Conservation (phyloP, 495 filamentous ascomycete genomes). For the Bombardia bombarda region DNA sequence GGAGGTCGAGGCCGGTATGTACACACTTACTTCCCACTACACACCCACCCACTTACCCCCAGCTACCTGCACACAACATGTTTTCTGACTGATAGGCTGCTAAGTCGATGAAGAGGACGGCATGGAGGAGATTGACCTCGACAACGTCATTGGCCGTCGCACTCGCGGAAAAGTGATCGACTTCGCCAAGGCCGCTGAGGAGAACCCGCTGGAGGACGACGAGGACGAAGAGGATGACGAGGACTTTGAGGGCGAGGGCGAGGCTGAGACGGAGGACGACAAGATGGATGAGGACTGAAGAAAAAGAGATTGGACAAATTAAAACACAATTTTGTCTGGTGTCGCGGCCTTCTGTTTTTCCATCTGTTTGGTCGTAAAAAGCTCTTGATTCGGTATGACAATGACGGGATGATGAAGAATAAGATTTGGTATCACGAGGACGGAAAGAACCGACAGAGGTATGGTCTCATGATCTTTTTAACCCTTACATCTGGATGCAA, state of each 20-base stretch:
- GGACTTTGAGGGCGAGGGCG: conserved; percentile 35
- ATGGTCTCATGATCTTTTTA: no score
- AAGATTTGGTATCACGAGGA: not conserved
- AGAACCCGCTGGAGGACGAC: conserved; percentile 60
- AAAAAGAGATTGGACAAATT: conserved; percentile 11
- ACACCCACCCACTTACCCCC: not conserved
- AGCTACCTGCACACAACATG: no score
- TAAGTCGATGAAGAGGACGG: conserved; percentile 65
- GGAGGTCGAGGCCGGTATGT: conserved; percentile 38
- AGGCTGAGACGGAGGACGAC: conserved; percentile 3
- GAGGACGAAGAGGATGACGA: conserved; percentile 79
- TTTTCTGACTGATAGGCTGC: not conserved
- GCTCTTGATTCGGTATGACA: not conserved
- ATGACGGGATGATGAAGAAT: not conserved
- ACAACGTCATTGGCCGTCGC: conserved; percentile 86
- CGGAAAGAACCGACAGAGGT: no score
- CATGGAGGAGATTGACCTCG: conserved; percentile 80
- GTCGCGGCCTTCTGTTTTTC: not conserved
- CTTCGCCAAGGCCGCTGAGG: conserved; percentile 70
- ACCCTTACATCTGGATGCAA: no score
- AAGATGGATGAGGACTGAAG: conserved; percentile 45
- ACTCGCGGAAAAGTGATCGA: conserved; percentile 81
- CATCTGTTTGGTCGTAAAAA: not conserved
- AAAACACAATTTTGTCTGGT: not conserved
- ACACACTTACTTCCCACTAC: not conserved